Percentiles rank a stretch among this genome's conserved stretches.
Conservation (phyloP, 1,284 basidiomycete genomes). For the Sparassis latifolia region DNA sequence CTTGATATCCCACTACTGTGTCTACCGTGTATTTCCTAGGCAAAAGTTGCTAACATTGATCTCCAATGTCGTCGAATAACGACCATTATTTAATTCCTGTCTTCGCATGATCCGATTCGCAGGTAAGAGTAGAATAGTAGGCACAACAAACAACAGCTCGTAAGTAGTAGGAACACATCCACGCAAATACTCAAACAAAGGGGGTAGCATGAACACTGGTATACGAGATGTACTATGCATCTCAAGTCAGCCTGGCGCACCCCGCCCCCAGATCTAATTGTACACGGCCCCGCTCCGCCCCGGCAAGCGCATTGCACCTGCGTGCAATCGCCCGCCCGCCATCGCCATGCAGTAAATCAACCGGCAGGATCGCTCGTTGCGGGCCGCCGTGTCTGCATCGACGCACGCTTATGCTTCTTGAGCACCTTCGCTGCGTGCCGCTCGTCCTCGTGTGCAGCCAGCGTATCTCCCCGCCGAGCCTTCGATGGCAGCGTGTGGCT, state of each 20-base stretch:
- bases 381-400: conserved; percentile 26
- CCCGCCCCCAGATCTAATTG: neutral
- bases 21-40: too few relatives aligned
- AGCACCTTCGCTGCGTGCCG: conserved; percentile 33
- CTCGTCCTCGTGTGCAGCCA: conserved; percentile 27
- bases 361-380: conserved; percentile 5
- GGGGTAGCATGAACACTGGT: conserved; percentile 3
- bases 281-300: neutral
- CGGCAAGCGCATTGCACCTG: neutral
- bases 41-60: too few relatives aligned
- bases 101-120: too few relatives aligned
- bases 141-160: neutral
- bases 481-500: conserved; percentile 56
- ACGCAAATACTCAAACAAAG: conserved; percentile 2
- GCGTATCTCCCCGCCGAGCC: conserved; percentile 13
- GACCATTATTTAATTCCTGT: too few relatives aligned
- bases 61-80: too few relatives aligned
- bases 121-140: neutral
- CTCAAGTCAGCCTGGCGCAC: neutral
- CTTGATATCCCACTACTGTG: too few relatives aligned
- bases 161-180: neutral
- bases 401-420: conserved; percentile 42
- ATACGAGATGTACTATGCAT: neutral
- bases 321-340: too few relatives aligned
- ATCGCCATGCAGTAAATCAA: neutral